These are phyloP conservation scores for Fermentozyma sake DNA, from an alignment of 1,139 yeast genomes.

Conservation along the genomic window DNA sequence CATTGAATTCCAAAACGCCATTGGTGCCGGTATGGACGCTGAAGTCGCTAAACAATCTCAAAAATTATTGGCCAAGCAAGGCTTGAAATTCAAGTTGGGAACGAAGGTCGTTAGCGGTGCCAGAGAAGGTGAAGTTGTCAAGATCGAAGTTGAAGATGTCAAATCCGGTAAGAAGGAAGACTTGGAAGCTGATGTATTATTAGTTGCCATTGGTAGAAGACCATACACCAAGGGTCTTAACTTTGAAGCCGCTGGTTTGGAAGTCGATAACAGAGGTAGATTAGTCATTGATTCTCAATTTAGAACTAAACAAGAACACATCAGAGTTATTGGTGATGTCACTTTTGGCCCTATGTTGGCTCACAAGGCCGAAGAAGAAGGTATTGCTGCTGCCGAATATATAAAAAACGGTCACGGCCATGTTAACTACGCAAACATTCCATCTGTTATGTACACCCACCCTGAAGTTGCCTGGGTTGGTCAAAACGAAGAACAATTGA, in stretches of 20 bases:
- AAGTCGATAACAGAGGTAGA: constrained; percentile 87
- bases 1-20: constrained; percentile 82
- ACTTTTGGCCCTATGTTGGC: constrained; percentile 99
- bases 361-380: constrained; percentile 99
- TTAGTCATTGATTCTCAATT: constrained; percentile 90
- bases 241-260: constrained; percentile 85
- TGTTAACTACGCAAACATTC: constrained; percentile 96
- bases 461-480: constrained; percentile 99
- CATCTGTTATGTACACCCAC: constrained; percentile 97
- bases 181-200: constrained; percentile 84
- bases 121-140: constrained; percentile 83
- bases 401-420: constrained; percentile 94
- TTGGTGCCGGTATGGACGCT: constrained; percentile 95
- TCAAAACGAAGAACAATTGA: constrained; percentile 90
- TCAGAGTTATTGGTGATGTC: constrained; percentile 96
- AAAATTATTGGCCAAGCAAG: constrained; percentile 90
- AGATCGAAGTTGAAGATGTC: constrained; percentile 83
- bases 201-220: constrained; percentile 98
- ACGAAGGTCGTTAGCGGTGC: constrained; percentile 87
- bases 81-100: constrained; percentile 86
- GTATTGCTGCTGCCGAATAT: constrained; percentile 96
- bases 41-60: constrained; percentile 90
- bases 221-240: constrained; percentile 91
- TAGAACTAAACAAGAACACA: constrained; percentile 88
- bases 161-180: constrained; percentile 79